Evolutionary conservation across 2,329 filamentous ascomycete species (phyloP), one percentile per base, ranked within the genome.

Genomic region (Diaporthe sp.): DNA sequence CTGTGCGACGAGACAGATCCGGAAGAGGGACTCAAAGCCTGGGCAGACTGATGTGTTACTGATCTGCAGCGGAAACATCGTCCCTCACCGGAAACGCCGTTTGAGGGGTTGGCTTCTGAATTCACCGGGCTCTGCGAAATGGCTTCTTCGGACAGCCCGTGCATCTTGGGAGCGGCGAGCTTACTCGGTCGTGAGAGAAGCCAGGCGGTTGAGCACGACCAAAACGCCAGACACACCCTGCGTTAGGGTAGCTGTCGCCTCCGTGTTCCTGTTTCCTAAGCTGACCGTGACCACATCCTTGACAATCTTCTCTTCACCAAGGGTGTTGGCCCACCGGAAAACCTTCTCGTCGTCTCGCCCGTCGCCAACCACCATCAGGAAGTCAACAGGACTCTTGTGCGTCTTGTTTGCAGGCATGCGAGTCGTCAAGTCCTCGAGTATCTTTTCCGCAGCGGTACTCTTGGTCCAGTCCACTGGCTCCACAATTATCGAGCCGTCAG

Each of bases 311-410:
- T 89, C 85, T 4, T 89, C 88, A 31, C 88, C 88, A 15, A 98
- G 86, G 67, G 91, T 88, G 85, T 98, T 98, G 25, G 96, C 97
- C 96, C 97, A 98, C 77, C 93, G 93, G 86, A 98, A 98, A 28
- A 98, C 94, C 79, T 95, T 94, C 82, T 98, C 96, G 79, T 98
- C 97, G 79, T 98, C 96, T 44, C 96, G 92, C 57, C 96, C 95
- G 81, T 98, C 96, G 51, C 96, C 96, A 47, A 96, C 91, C 9
- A 98, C 94, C 86, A 98, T 92, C 74, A 98, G 85, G 83, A 98
- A 98, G 82, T 98, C 95, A 0, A 95, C 90, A 0, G 88, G 82
- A n/a, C 80, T 81, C 77, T 81, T 81, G 79, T 85, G 79, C 5
- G 81, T 77, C 2, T 80, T 79, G 34, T 85, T 81, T 0, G 82